phyloP scores from a whole-genome alignment of 257 asterid genomes.

The Schizonepeta tenuifolia region DNA sequence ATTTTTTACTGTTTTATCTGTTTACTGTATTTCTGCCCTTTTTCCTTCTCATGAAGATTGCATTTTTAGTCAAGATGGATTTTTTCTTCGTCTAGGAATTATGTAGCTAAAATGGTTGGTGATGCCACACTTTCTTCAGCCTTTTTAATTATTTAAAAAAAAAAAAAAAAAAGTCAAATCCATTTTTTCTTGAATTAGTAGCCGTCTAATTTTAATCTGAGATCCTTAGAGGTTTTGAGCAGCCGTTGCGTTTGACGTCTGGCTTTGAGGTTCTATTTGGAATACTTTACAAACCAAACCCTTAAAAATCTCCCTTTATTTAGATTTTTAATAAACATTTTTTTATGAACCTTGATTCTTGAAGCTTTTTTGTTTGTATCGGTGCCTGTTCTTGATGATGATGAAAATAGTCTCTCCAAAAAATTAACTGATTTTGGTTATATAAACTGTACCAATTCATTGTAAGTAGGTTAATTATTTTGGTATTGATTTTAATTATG shows the following conservation, averaged over 20 bases:
- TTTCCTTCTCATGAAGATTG: constrained; percentile 1
- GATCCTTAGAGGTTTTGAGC: constrained; percentile 32
- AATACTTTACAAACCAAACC: not conserved
- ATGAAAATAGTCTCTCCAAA: constrained; percentile 12
- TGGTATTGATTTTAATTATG: constrained; percentile 24
- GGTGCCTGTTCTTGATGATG: constrained; percentile 33
- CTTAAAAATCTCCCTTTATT: constrained; percentile 10
- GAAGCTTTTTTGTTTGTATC: no score
- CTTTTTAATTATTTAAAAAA: no score
- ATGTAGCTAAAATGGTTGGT: constrained; percentile 42
- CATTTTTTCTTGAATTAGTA: constrained; percentile 24
- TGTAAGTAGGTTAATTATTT: constrained; percentile 5
- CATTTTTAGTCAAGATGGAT: constrained; percentile 2
- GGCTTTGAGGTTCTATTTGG: constrained; percentile 20
- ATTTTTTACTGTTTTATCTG: constrained; percentile 35
- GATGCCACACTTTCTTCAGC: constrained; percentile 26
- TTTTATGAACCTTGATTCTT: no score
- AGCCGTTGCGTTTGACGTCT: constrained; percentile 28
- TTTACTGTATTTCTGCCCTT: constrained; percentile 21
- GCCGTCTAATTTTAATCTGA: not conserved
- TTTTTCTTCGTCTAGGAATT: constrained; percentile 19
- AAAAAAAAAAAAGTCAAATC: constrained; percentile 42
- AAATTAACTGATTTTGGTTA: constrained; percentile 3
- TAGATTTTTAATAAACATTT: not conserved
- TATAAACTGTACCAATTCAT: not conserved